Percentiles rank a stretch among this genome's conserved stretches.
Evolutionary conservation across 352 stramenopile species (phyloP).

Genomic region (Pythium sp.): DNA sequence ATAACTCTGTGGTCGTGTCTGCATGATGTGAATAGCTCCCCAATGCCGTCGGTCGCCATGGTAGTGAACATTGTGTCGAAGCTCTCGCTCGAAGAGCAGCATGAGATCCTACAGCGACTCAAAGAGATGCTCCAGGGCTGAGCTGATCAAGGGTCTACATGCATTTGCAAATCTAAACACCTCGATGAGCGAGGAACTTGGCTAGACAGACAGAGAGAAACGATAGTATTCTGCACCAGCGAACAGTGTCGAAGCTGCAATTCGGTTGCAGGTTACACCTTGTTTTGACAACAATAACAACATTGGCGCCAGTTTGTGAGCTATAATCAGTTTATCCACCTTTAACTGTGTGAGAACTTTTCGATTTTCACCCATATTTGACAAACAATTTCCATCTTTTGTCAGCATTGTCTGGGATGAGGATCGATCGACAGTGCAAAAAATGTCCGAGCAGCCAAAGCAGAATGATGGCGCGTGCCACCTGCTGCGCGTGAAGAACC

Average conservation of each 20-base stretch:
- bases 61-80: conserved; percentile 76
- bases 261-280: neutral
- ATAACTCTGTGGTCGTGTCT: neutral
- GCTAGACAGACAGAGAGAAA: conserved; percentile 13
- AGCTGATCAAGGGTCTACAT: neutral
- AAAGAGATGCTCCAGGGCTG: conserved; percentile 55
- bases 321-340: neutral
- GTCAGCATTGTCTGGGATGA: too few species aligned
- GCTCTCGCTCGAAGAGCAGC: conserved; percentile 65
- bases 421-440: neutral
- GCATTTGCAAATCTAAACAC: neutral
- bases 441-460: neutral
- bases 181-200: neutral
- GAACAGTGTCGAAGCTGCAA: neutral
- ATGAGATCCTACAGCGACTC: conserved; percentile 62
- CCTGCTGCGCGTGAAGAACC: conserved; percentile 52
- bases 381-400: too few species aligned
- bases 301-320: neutral
- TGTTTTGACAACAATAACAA: neutral
- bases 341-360: neutral
- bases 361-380: too few species aligned
- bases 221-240: neutral
- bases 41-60: conserved; percentile 54
- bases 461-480: neutral
- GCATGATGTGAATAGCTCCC: conserved; percentile 32